Evolutionary conservation across 139 green algal genomes (phyloP).

Genomic region (Chlorella sp.): DNA sequence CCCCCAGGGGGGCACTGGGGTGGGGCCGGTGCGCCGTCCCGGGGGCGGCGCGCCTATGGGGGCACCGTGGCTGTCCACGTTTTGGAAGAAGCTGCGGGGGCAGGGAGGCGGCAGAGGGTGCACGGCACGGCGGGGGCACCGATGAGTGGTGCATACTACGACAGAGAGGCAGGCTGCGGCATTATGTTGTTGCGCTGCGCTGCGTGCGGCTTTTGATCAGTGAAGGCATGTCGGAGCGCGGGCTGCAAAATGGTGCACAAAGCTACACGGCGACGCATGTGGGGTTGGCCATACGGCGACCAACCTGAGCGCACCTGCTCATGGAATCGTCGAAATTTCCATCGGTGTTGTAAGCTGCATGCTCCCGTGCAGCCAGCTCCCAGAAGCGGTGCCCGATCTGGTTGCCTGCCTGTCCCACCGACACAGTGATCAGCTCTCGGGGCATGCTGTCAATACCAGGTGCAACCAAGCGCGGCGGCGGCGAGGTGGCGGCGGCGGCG

Average conservation of each 20-base stretch:
- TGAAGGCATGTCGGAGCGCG: too few relatives aligned
- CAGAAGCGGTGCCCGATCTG: slow-evolving; percentile 95
- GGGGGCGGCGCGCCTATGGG: neutral
- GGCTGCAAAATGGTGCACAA: too few relatives aligned
- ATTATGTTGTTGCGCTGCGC: too few relatives aligned
- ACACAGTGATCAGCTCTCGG: slow-evolving; percentile 93
- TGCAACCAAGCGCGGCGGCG: neutral
- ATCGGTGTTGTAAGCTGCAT: slow-evolving; percentile 72
- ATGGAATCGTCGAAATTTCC: slow-evolving; percentile 79
- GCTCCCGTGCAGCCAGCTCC: slow-evolving; percentile 79
- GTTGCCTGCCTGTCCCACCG: slow-evolving; percentile 96
- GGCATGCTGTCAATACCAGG: slow-evolving; percentile 70
- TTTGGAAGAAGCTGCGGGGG: slow-evolving; percentile 79
- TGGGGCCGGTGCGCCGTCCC: neutral
- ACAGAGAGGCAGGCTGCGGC: neutral
- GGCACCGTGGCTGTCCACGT: slow-evolving; percentile 67
- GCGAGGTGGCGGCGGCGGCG: neutral
- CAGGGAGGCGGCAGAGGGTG: neutral
- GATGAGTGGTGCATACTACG: too few relatives aligned
- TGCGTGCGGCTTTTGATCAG: too few relatives aligned
- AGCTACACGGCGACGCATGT: too few relatives aligned
- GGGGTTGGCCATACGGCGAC: neutral
- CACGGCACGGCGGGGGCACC: neutral
- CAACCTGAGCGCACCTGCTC: slow-evolving; percentile 69
- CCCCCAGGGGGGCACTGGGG: neutral